Evolutionary conservation across 2,329 filamentous ascomycete genomes (phyloP).

Genomic region (Geosmithia putterillii): DNA sequence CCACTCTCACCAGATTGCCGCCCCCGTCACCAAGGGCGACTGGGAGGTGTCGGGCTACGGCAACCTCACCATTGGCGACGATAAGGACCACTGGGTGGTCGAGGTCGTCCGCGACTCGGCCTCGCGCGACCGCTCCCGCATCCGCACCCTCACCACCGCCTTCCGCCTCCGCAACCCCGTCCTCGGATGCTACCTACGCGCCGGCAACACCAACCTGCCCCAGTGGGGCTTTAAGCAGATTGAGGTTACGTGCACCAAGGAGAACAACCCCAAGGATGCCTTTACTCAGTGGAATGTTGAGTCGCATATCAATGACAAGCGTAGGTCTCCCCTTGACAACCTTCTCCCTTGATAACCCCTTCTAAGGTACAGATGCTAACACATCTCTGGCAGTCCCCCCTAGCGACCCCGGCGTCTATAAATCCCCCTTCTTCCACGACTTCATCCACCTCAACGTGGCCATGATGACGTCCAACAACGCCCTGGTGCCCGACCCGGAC

Average conservation of each 20-base stretch:
- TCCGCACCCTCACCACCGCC: conserved; percentile 84
- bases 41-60: conserved; percentile 93
- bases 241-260: conserved; percentile 88
- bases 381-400: conserved; percentile 56
- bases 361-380: conserved; percentile 2
- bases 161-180: conserved; percentile 78
- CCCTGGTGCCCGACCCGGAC: conserved; percentile 90
- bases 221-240: conserved; percentile 99
- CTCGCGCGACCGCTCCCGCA: conserved; percentile 69
- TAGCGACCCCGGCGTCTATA: conserved; percentile 82
- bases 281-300: conserved; percentile 99
- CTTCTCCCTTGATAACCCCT: not conserved
- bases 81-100: conserved; percentile 94
- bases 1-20: conserved; percentile 83
- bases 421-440: conserved; percentile 93
- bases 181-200: conserved; percentile 86
- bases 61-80: conserved; percentile 87
- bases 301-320: conserved; percentile 83
- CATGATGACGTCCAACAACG: conserved; percentile 99
- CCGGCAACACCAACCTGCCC: conserved; percentile 89
- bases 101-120: conserved; percentile 87
- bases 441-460: conserved; percentile 97
- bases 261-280: conserved; percentile 81
- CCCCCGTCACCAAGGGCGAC: conserved; percentile 79
- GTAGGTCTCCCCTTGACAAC: conserved; percentile 40